Evolutionary conservation across 2,329 filamentous ascomycete species (phyloP).

Genomic region (Stagonosporopsis vannaccii): DNA sequence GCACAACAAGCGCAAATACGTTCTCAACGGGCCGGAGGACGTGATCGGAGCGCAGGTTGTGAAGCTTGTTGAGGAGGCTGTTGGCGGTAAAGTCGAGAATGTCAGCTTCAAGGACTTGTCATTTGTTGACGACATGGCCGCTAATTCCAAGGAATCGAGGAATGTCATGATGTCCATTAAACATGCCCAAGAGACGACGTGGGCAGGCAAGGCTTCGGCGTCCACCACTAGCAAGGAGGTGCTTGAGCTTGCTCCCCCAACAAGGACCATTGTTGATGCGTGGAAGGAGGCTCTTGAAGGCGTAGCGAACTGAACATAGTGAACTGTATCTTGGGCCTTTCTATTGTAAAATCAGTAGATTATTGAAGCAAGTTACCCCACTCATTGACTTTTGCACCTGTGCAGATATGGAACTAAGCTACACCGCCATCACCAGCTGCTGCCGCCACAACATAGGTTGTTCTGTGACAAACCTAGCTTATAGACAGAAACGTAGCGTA

Average conservation of each 20-base stretch:
- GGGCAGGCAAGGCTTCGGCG: constrained; percentile 19
- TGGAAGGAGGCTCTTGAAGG: too few species aligned
- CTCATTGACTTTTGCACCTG: too few species aligned
- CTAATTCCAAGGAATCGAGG: neutral
- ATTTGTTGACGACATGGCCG: constrained; percentile 6
- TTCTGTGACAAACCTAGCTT: too few species aligned
- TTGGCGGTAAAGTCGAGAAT: constrained; percentile 17
- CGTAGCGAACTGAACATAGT: too few species aligned
- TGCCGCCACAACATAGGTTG: too few species aligned
- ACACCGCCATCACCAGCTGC: too few species aligned
- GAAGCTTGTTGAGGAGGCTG: constrained; percentile 21
- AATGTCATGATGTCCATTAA: neutral
- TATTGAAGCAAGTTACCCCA: too few species aligned
- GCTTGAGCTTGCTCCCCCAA: constrained; percentile 21
- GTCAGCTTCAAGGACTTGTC: constrained; percentile 21
- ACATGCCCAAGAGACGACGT: neutral
- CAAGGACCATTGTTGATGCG: constrained; percentile 9
- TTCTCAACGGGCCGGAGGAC: constrained; percentile 25
- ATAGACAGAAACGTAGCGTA: too few species aligned
- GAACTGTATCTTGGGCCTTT: too few species aligned
- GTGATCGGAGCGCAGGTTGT: constrained; percentile 23
- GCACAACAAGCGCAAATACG: constrained; percentile 25
- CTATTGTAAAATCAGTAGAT: too few species aligned
- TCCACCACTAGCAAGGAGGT: constrained; percentile 27
- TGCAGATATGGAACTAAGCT: too few species aligned